phyloP scores from a whole-genome alignment of 768 basidiomycete species.

The Lepiota brunneoincarnata region DNA sequence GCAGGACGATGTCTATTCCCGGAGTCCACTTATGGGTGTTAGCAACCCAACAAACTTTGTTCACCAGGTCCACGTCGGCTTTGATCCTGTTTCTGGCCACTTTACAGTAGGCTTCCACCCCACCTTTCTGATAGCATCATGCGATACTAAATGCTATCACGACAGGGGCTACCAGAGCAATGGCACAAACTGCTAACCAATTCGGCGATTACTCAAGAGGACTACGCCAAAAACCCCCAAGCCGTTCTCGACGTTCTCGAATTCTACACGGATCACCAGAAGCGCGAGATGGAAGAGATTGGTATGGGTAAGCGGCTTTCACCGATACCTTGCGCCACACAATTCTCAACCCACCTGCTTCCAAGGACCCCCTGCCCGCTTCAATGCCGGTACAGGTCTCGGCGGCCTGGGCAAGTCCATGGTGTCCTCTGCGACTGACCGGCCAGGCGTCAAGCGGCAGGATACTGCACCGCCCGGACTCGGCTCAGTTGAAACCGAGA shows the following conservation, averaged over 20 bases:
- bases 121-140: not conserved
- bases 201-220: slow-evolving; percentile 96
- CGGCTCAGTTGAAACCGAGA: slow-evolving; percentile 38
- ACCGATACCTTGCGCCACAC: slow-evolving; percentile 1
- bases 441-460: slow-evolving; percentile 32
- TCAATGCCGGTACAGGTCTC: slow-evolving; percentile 89
- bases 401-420: slow-evolving; percentile 59
- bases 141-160: too few species aligned
- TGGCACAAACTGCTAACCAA: slow-evolving; percentile 97
- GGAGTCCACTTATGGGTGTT: slow-evolving; percentile 91
- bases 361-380: slow-evolving; percentile 67
- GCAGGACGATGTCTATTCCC: slow-evolving; percentile 95
- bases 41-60: slow-evolving; percentile 97
- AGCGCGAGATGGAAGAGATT: slow-evolving; percentile 78
- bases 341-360: slow-evolving; percentile 14
- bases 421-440: slow-evolving; percentile 20
- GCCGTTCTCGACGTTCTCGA: slow-evolving; percentile 97
- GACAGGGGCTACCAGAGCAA: slow-evolving; percentile 91
- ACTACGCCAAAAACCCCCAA: slow-evolving; percentile 95
- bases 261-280: slow-evolving; percentile 97
- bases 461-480: slow-evolving; percentile 41
- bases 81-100: slow-evolving; percentile 89
- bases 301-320: slow-evolving; percentile 27
- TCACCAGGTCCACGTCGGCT: slow-evolving; percentile 97
- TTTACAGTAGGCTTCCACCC: slow-evolving; percentile 69